These are phyloP conservation scores for Dothideomycetes sp. DNA, from an alignment of 2,329 filamentous ascomycete species.

Conservation along the genomic window DNA sequence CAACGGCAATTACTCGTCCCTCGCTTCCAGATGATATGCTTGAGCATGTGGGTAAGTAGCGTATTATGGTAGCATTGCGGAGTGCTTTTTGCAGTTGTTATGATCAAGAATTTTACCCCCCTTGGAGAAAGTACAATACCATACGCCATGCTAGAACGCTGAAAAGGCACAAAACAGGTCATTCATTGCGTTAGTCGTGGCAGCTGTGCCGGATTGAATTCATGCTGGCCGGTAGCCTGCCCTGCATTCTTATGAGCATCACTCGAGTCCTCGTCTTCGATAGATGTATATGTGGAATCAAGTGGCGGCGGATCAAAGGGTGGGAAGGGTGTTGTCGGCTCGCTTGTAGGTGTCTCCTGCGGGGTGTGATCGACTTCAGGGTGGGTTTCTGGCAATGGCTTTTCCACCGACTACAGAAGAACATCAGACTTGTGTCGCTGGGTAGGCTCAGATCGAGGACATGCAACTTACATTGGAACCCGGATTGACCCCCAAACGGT, in stretches of 20 bases:
- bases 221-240: background rate
- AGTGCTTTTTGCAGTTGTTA: no score
- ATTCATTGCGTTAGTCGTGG: no score
- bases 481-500: conserved; percentile 28
- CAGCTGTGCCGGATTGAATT: conserved; percentile 7
- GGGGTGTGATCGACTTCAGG: background rate
- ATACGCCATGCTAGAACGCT: background rate
- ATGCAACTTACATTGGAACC: background rate
- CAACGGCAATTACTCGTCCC: no score
- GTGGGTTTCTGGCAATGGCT: background rate
- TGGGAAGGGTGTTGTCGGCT: conserved; percentile 6
- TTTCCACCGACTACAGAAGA: no score
- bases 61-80: no score
- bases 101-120: no score
- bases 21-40: no score
- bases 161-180: background rate
- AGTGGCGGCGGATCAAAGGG: conserved; percentile 2
- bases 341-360: conserved; percentile 1
- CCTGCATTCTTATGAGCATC: background rate
- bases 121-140: no score
- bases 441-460: no score
- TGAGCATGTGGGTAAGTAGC: no score
- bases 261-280: background rate
- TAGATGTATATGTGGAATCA: no score
- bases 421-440: no score